These are phyloP conservation scores for Erysimum cheiri DNA, from an alignment of 441 rosid species.

Conservation along the genomic window DNA sequence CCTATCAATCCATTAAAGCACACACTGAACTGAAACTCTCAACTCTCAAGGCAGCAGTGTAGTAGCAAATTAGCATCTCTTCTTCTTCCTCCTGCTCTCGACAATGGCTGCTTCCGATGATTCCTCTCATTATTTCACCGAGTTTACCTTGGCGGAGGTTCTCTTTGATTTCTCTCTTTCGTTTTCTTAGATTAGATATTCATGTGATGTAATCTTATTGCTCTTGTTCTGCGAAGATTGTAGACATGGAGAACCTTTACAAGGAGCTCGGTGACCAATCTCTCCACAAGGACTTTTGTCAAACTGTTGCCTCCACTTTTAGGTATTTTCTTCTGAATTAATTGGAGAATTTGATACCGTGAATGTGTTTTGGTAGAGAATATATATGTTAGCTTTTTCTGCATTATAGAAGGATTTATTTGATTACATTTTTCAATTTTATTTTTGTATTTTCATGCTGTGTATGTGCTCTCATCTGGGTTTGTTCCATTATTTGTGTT, in stretches of 20 bases:
- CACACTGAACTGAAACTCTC: slow-evolving; percentile 9
- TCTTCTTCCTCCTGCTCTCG: background rate
- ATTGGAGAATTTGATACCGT: background rate
- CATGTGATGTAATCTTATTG: slow-evolving; percentile 26
- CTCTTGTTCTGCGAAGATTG: slow-evolving; percentile 49
- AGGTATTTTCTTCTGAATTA: slow-evolving; percentile 51
- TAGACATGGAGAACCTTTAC: slow-evolving; percentile 73
- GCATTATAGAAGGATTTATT: background rate
- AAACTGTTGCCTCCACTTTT: slow-evolving; percentile 67
- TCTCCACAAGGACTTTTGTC: slow-evolving; percentile 63
- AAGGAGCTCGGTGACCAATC: slow-evolving; percentile 67
- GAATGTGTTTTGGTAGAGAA: background rate
- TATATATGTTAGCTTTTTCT: background rate
- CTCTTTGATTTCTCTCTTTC: slow-evolving; percentile 15
- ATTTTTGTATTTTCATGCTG: background rate
- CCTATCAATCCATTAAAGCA: slow-evolving; percentile 11
- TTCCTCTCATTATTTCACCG: slow-evolving; percentile 48
- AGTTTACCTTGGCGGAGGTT: slow-evolving; percentile 75
- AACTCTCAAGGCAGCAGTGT: slow-evolving; percentile 5
- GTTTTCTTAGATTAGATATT: slow-evolving; percentile 28
- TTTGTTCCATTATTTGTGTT: background rate
- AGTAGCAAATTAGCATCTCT: background rate
- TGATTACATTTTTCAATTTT: background rate
- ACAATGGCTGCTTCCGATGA: slow-evolving; percentile 50
- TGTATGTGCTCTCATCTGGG: background rate